A percentile compares a stretch with the other conserved stretches of the same genome.
phyloP scores from a whole-genome alignment of 495 filamentous ascomycete species.

The Hypoxylon cercidicola region DNA sequence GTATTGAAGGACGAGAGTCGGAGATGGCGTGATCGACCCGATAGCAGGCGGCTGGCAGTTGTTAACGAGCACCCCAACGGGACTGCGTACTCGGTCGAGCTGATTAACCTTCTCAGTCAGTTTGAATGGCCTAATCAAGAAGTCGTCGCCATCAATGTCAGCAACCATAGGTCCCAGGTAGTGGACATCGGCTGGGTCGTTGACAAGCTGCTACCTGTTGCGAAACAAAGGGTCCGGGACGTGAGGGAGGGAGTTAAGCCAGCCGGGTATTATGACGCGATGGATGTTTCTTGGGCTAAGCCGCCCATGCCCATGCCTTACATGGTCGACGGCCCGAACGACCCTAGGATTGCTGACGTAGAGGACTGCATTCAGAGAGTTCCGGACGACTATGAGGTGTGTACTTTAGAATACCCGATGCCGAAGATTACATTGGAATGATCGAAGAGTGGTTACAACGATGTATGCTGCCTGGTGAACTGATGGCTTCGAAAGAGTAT shows the following conservation, averaged over 20 bases:
- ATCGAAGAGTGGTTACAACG: too few relatives aligned
- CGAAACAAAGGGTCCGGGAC: not conserved
- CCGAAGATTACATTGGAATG: too few relatives aligned
- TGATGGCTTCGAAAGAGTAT: too few relatives aligned
- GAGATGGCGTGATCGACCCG: constrained; percentile 4
- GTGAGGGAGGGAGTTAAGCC: not conserved
- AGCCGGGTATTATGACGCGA: not conserved
- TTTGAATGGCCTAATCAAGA: constrained; percentile 13
- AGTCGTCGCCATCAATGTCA: not conserved
- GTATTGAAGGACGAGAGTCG: not conserved
- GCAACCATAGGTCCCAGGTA: not conserved
- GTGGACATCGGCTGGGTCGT: not conserved
- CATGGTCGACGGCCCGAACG: not conserved
- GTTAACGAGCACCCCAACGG: not conserved
- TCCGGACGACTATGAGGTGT: too few relatives aligned
- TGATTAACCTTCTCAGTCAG: not conserved
- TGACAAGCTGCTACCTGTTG: not conserved
- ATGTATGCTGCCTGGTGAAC: too few relatives aligned
- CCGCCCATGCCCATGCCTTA: not conserved
- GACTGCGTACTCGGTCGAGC: not conserved
- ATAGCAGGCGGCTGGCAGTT: not conserved
- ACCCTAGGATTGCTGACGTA: too few relatives aligned
- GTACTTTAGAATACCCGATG: too few relatives aligned
- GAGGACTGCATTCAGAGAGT: too few relatives aligned
- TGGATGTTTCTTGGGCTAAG: not conserved